Percentiles rank a stretch among this genome's conserved stretches.
phyloP scores from a whole-genome alignment of 805 yeast genomes.

The Starmerella stigmatis region DNA sequence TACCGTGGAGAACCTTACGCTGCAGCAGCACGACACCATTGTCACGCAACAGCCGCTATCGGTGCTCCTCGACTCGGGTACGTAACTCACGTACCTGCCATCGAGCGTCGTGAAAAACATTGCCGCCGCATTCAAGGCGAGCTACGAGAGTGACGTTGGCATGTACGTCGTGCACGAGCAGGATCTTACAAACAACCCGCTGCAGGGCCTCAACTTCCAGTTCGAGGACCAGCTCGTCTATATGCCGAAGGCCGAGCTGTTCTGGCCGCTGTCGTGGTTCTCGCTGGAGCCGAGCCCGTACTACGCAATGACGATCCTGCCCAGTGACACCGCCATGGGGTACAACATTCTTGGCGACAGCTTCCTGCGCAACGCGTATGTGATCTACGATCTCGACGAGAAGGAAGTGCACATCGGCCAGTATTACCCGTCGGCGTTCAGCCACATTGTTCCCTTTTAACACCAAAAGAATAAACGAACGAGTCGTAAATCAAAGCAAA shows the following conservation, averaged over 20 bases:
- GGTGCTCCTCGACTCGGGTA: constrained; percentile 49
- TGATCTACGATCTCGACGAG: constrained; percentile 48
- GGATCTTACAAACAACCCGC: constrained; percentile 17
- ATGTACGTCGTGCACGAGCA: constrained; percentile 37
- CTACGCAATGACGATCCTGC: constrained; percentile 27
- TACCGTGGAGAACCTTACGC: not conserved
- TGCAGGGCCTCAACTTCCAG: constrained; percentile 34
- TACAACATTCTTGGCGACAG: constrained; percentile 45
- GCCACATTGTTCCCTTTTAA: constrained; percentile 16
- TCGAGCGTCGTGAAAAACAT: constrained; percentile 27
- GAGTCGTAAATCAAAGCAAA: not conserved
- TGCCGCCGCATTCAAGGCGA: constrained; percentile 34
- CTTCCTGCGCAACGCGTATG: constrained; percentile 46
- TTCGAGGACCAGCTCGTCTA: constrained; percentile 44
- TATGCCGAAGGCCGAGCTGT: constrained; percentile 36
- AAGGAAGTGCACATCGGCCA: constrained; percentile 40
- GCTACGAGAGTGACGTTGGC: constrained; percentile 33
- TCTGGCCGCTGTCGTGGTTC: constrained; percentile 29
- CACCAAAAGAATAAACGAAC: not conserved
- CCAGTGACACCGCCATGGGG: constrained; percentile 27
- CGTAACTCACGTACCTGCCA: constrained; percentile 45
- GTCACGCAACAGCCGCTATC: constrained; percentile 17
- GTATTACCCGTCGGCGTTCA: constrained; percentile 13
- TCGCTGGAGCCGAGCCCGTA: constrained; percentile 22
- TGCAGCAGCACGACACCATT: constrained; percentile 15